A percentile compares a stretch with the other conserved stretches of the same genome.
Evolutionary conservation across 176 grass and related monocot species (phyloP).

Genomic region (Rhipidocladum racemiflorum): DNA sequence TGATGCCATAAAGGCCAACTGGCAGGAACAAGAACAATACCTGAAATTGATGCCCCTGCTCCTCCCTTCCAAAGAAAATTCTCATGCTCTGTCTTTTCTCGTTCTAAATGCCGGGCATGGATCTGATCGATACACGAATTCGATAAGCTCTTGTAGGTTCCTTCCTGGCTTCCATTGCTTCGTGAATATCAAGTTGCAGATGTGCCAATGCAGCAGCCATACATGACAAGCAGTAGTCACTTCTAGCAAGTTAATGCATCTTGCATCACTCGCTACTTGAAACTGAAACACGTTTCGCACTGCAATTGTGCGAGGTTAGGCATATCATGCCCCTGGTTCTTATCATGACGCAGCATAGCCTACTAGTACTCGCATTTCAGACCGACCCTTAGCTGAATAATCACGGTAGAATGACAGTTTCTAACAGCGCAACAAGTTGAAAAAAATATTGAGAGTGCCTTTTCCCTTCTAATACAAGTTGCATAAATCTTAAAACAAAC

Average conservation of each 20-base stretch:
- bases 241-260: slow-evolving; percentile 30
- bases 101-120: neutral
- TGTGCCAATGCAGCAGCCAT: slow-evolving; percentile 7
- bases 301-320: neutral
- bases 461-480: too few relatives aligned
- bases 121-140: neutral
- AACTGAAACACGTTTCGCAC: slow-evolving; percentile 9
- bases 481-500: too few relatives aligned
- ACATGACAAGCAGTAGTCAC: slow-evolving; percentile 15
- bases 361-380: neutral
- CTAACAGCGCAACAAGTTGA: neutral
- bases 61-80: neutral
- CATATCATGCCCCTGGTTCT: neutral
- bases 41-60: slow-evolving; percentile 34
- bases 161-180: slow-evolving; percentile 14
- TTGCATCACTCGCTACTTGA: slow-evolving; percentile 33
- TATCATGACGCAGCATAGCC: neutral
- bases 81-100: neutral
- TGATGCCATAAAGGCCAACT: slow-evolving; percentile 19
- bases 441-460: too few relatives aligned
- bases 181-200: slow-evolving; percentile 27
- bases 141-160: slow-evolving; percentile 30
- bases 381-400: neutral
- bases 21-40: slow-evolving; percentile 29
- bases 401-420: neutral